Evolutionary conservation across 1,139 yeast genomes (phyloP).

Genomic region (Geotrichum klebahnii): DNA sequence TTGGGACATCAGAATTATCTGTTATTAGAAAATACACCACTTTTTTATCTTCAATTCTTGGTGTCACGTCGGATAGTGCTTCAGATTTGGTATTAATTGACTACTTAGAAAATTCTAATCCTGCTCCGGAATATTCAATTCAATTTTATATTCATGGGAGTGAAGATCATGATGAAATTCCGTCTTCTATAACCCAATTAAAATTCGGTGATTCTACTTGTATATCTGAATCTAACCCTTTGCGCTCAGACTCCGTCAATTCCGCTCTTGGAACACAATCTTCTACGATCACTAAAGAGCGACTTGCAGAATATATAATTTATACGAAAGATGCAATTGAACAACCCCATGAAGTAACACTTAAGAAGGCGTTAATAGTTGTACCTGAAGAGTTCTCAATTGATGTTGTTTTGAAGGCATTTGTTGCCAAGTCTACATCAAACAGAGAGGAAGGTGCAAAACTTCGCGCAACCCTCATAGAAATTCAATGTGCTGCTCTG

Average conservation of each 20-base stretch:
- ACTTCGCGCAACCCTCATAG: conserved; percentile 57
- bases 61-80: conserved; percentile 17
- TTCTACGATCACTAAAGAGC: conserved; percentile 25
- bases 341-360: conserved; percentile 52
- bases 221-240: conserved; percentile 8
- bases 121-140: conserved; percentile 29
- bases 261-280: neutral
- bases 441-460: conserved; percentile 52
- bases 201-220: conserved; percentile 1
- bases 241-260: conserved; percentile 7
- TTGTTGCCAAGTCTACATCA: conserved; percentile 68
- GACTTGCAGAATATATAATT: conserved; percentile 29
- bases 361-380: conserved; percentile 53
- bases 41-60: conserved; percentile 30
- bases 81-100: conserved; percentile 25
- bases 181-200: conserved; percentile 16
- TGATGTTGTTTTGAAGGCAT: conserved; percentile 58
- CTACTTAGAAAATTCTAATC: conserved; percentile 30
- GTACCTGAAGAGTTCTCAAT: conserved; percentile 64
- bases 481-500: conserved; percentile 63
- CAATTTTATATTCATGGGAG: conserved; percentile 31
- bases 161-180: conserved; percentile 6
- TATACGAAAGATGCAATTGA: conserved; percentile 32
- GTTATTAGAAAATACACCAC: conserved; percentile 34
- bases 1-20: conserved; percentile 32